Evolutionary conservation across 2,329 filamentous ascomycete species (phyloP).

Genomic region (Cladophialophora carrionii): DNA sequence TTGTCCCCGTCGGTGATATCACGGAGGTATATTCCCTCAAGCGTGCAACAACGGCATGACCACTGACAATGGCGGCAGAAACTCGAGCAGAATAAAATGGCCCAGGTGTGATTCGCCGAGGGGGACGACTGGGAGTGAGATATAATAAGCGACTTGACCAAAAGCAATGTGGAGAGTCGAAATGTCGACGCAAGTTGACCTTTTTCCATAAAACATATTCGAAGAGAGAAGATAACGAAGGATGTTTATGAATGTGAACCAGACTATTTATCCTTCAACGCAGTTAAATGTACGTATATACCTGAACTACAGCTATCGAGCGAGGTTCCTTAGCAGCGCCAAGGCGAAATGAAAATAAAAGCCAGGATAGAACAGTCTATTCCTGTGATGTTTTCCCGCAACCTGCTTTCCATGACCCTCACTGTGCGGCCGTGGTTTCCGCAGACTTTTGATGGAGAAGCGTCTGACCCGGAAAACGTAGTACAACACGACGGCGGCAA

Average conservation of each 20-base stretch:
- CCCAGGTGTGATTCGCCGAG: background rate
- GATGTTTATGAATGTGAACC: background rate
- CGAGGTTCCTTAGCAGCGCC: constrained; percentile 13
- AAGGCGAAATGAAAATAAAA: constrained; percentile 20
- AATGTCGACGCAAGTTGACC: background rate
- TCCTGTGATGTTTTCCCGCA: background rate
- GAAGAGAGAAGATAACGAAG: background rate
- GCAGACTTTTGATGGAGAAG: constrained; percentile 14
- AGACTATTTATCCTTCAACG: background rate
- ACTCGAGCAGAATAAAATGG: constrained; percentile 9
- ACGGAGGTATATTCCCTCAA: background rate
- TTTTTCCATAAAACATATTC: background rate
- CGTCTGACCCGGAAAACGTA: constrained; percentile 49
- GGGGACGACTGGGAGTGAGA: background rate
- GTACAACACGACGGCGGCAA: constrained; percentile 60
- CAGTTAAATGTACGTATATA: background rate
- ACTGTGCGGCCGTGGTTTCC: constrained; percentile 48
- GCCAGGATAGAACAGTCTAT: constrained; percentile 2
- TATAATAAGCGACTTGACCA: background rate
- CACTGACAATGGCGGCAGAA: constrained; percentile 1
- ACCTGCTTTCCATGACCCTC: constrained; percentile 35
- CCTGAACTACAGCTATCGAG: background rate
- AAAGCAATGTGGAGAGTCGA: background rate
- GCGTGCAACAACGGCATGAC: background rate
- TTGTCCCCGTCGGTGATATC: constrained; percentile 9